phyloP scores from a whole-genome alignment of 2,329 filamentous ascomycete genomes.

The Exophiala aquamarina region DNA sequence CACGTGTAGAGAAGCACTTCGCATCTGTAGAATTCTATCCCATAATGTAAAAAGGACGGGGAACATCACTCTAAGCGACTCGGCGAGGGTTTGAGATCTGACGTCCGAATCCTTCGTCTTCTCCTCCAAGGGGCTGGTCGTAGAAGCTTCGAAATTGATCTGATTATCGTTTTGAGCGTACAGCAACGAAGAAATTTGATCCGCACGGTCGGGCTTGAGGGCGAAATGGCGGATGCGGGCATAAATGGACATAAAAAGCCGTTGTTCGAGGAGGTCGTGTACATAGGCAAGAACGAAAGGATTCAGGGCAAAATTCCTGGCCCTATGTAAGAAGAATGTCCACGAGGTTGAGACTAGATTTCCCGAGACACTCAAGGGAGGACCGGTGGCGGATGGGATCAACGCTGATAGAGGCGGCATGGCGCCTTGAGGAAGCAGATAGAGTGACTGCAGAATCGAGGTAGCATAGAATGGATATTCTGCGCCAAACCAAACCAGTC shows the following conservation, averaged over 20 bases:
- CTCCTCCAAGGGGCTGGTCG: conserved; percentile 7
- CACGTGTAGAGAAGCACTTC: conserved; percentile 15
- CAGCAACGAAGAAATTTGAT: conserved; percentile 19
- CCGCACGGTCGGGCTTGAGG: conserved; percentile 21
- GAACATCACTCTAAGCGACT: conserved; percentile 12
- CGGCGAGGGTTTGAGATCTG: conserved; percentile 3
- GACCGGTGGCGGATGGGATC: conserved; percentile 38
- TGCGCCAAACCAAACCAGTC: conserved; percentile 36
- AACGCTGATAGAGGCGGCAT: conserved; percentile 35
- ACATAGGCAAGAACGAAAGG: conserved; percentile 32
- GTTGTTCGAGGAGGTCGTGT: conserved; percentile 12
- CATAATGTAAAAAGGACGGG: conserved; percentile 16
- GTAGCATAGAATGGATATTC: conserved; percentile 45
- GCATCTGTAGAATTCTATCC: conserved; percentile 17
- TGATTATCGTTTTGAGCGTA: no score
- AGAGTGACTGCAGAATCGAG: conserved; percentile 43
- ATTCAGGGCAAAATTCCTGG: conserved; percentile 32
- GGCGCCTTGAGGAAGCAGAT: conserved; percentile 36
- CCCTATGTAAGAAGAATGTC: conserved; percentile 30
- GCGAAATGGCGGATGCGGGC: conserved; percentile 16
- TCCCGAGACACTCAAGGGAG: conserved; percentile 36
- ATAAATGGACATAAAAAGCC: conserved; percentile 17
- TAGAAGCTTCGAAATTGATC: conserved; percentile 10
- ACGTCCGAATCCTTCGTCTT: conserved; percentile 1
- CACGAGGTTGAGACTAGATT: conserved; percentile 33